Evolutionary conservation across 495 filamentous ascomycete genomes (phyloP).

Genomic region (Immersiella caudata): DNA sequence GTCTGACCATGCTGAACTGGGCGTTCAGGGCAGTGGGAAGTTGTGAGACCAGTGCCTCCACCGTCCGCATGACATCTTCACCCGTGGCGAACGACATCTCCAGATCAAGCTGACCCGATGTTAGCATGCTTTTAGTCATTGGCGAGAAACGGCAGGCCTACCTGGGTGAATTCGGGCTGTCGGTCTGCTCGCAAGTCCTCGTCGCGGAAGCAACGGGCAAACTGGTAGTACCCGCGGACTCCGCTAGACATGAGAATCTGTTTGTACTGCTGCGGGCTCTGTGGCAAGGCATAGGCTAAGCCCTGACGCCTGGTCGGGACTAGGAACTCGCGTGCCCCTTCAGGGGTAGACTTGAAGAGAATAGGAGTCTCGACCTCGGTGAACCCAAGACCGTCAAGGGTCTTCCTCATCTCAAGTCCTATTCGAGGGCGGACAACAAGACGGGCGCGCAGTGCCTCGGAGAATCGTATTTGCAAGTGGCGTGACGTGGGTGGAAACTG

Average conservation of each 20-base stretch:
- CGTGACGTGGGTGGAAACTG: slow-evolving; percentile 73
- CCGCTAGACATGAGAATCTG: slow-evolving; percentile 96
- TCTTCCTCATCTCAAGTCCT: slow-evolving; percentile 56
- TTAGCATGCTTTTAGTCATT: slow-evolving; percentile 18
- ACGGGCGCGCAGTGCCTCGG: slow-evolving; percentile 62
- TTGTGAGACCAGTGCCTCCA: slow-evolving; percentile 65
- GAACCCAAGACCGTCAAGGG: slow-evolving; percentile 60
- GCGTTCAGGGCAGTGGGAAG: slow-evolving; percentile 57
- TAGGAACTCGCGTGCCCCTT: slow-evolving; percentile 94
- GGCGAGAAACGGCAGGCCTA: slow-evolving; percentile 34
- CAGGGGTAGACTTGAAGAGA: slow-evolving; percentile 96
- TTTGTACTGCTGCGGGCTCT: slow-evolving; percentile 98
- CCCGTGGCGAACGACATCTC: slow-evolving; percentile 85
- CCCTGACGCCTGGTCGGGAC: slow-evolving; percentile 78
- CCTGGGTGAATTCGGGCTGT: slow-evolving; percentile 97
- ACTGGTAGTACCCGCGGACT: slow-evolving; percentile 80
- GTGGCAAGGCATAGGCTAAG: slow-evolving; percentile 84
- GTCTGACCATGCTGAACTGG: slow-evolving; percentile 29
- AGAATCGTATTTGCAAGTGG: slow-evolving; percentile 82
- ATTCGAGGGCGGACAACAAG: slow-evolving; percentile 58
- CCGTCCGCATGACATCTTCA: slow-evolving; percentile 68
- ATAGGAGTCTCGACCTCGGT: slow-evolving; percentile 88
- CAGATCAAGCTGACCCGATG: slow-evolving; percentile 69
- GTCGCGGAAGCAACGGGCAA: slow-evolving; percentile 93
- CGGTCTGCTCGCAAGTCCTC: slow-evolving; percentile 91